phyloP scores from a whole-genome alignment of 345 rosid genomes.

The Mangifera indica region DNA sequence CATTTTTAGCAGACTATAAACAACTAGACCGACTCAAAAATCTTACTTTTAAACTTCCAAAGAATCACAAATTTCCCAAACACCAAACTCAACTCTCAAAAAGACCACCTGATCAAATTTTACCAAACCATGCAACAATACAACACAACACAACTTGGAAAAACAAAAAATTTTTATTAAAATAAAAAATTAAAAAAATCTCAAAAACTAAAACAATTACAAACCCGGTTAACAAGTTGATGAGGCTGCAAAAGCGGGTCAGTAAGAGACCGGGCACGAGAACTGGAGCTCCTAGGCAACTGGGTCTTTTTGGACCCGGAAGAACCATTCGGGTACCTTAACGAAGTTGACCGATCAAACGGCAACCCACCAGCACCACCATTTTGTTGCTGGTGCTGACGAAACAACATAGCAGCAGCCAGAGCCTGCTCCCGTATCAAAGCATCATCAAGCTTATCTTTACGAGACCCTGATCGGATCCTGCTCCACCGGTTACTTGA shows the following conservation, averaged over 20 bases:
- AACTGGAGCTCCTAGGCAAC: constrained; percentile 86
- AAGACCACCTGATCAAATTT: background rate
- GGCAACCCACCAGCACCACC: constrained; percentile 43
- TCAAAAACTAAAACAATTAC: background rate
- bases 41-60: background rate
- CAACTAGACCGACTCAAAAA: background rate
- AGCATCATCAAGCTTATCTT: constrained; percentile 58
- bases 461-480: constrained; percentile 58
- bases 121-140: background rate
- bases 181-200: background rate
- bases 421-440: constrained; percentile 68
- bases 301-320: constrained; percentile 58
- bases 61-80: constrained; percentile 6
- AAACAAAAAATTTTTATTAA: background rate
- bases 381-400: constrained; percentile 56
- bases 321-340: constrained; percentile 51
- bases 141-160: background rate
- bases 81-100: background rate
- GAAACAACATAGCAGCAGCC: constrained; percentile 73
- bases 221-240: constrained; percentile 86
- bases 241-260: constrained; percentile 90
- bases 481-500: constrained; percentile 52
- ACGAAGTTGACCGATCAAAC: constrained; percentile 79
- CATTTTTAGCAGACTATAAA: background rate
- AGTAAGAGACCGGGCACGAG: constrained; percentile 78